These are phyloP conservation scores for Clarireedia hainanense DNA, from an alignment of 2,329 filamentous ascomycete genomes.

Conservation along the genomic window DNA sequence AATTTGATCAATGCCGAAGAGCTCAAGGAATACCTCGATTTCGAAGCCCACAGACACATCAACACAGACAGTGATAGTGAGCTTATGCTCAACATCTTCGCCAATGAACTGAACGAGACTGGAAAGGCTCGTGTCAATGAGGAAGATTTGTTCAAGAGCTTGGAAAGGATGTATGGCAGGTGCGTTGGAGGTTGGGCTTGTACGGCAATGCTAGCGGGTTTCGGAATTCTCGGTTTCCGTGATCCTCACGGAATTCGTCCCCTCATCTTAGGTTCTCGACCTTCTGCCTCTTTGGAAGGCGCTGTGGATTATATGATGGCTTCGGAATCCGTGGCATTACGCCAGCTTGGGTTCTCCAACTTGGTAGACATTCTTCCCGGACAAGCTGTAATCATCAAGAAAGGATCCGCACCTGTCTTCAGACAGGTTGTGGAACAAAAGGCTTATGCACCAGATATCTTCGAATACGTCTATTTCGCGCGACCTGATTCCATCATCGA, in stretches of 20 bases:
- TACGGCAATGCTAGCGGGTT: constrained; percentile 74
- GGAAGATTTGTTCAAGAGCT: constrained; percentile 66
- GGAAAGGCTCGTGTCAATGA: constrained; percentile 74
- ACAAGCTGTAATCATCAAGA: constrained; percentile 77
- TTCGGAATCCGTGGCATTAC: constrained; percentile 77
- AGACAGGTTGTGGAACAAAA: constrained; percentile 61
- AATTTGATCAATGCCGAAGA: constrained; percentile 75
- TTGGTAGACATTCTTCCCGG: constrained; percentile 75
- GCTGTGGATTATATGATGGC: constrained; percentile 84
- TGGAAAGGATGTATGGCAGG: constrained; percentile 63
- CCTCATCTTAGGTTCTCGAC: constrained; percentile 67
- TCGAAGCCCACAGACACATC: constrained; percentile 32
- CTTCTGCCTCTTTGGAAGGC: constrained; percentile 52
- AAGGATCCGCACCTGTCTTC: constrained; percentile 67
- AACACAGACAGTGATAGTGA: constrained; percentile 89
- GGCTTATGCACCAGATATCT: constrained; percentile 76
- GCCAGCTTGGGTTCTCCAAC: constrained; percentile 70
- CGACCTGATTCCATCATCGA: constrained; percentile 77
- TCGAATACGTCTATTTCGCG: constrained; percentile 84
- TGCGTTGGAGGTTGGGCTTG: constrained; percentile 74
- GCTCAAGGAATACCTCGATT: constrained; percentile 46
- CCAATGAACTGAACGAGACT: constrained; percentile 70
- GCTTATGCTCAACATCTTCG: constrained; percentile 82
- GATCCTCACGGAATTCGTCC: constrained; percentile 79
- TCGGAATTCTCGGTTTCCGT: constrained; percentile 71